phyloP scores from a whole-genome alignment of 1,284 basidiomycete species.

The Kwoniella shivajii region DNA sequence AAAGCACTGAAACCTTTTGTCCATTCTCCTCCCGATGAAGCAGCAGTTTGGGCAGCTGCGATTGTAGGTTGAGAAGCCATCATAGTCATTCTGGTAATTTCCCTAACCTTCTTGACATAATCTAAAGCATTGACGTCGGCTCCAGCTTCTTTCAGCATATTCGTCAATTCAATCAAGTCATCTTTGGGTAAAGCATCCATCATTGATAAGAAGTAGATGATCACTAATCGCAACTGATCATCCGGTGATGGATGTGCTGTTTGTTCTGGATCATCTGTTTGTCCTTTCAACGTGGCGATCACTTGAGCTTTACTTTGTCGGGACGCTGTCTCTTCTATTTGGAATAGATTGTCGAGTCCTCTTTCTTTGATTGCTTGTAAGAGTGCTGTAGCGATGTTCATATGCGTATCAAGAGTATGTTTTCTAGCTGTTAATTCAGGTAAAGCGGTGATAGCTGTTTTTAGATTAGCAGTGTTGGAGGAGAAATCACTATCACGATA shows the following conservation, averaged over 20 bases:
- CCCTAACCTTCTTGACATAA: slow-evolving; percentile 88
- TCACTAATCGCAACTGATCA: slow-evolving; percentile 90
- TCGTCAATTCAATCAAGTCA: slow-evolving; percentile 83
- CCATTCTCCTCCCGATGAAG: slow-evolving; percentile 59
- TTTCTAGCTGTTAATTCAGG: slow-evolving; percentile 97
- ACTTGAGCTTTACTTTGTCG: slow-evolving; percentile 83
- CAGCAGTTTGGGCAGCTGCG: slow-evolving; percentile 53
- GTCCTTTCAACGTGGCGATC: slow-evolving; percentile 69
- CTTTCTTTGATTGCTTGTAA: slow-evolving; percentile 95
- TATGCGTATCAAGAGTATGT: slow-evolving; percentile 94
- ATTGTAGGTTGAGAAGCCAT: slow-evolving; percentile 74
- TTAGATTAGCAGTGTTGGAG: slow-evolving; percentile 90
- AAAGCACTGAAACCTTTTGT: slow-evolving; percentile 86
- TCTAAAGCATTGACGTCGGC: slow-evolving; percentile 83
- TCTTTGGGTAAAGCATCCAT: slow-evolving; percentile 80
- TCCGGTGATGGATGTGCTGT: slow-evolving; percentile 59
- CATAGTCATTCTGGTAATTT: slow-evolving; percentile 88
- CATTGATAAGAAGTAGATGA: slow-evolving; percentile 90
- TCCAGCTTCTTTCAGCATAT: slow-evolving; percentile 76
- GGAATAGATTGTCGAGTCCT: slow-evolving; percentile 94
- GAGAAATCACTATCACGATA: slow-evolving; percentile 72
- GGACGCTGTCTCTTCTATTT: slow-evolving; percentile 85
- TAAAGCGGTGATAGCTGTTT: slow-evolving; percentile 97
- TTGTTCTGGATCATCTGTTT: slow-evolving; percentile 62
- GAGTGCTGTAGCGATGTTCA: slow-evolving; percentile 98